Percentiles rank a stretch among this genome's conserved stretches.
These are phyloP conservation scores for Fraxinus nigra DNA, from an alignment of 305 asterid species.

Conservation along the genomic window DNA sequence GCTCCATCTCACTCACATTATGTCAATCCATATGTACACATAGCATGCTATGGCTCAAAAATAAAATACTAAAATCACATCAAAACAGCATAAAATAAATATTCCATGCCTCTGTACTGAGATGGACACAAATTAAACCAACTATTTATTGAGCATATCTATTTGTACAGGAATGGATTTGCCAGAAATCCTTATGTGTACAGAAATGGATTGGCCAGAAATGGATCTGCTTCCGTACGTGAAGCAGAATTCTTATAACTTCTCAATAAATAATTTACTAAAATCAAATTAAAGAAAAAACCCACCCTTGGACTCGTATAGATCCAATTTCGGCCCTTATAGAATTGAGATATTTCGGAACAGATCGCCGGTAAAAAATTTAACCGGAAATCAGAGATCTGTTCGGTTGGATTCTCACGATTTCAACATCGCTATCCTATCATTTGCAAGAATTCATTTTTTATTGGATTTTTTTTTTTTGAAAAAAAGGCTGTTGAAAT, in stretches of 20 bases:
- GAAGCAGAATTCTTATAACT: not conserved
- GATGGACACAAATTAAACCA: too few relatives aligned
- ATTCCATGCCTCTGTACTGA: not conserved
- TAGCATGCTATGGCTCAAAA: too few relatives aligned
- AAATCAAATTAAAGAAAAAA: not conserved
- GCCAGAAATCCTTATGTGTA: too few relatives aligned
- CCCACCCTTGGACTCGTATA: not conserved
- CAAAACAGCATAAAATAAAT: not conserved
- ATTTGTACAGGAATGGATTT: too few relatives aligned
- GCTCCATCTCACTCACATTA: too few relatives aligned
- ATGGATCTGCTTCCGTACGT: too few relatives aligned
- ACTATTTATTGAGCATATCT: too few relatives aligned
- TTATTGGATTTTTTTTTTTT: not conserved
- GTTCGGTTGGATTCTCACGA: not conserved
- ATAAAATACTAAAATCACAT: not conserved
- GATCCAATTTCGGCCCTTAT: not conserved
- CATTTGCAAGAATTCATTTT: not conserved
- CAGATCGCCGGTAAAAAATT: slow-evolving; percentile 30
- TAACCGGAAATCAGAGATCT: slow-evolving; percentile 33
- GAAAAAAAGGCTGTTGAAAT: slow-evolving; percentile 3
- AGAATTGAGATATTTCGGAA: not conserved
- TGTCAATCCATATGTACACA: too few relatives aligned
- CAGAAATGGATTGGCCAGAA: too few relatives aligned
- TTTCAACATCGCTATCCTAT: not conserved
- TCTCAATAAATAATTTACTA: not conserved